Percentiles rank a stretch among this genome's conserved stretches.
Evolutionary conservation across 108 stramenopile genomes (phyloP).

Genomic region (Stephanodiscus minutulus): DNA sequence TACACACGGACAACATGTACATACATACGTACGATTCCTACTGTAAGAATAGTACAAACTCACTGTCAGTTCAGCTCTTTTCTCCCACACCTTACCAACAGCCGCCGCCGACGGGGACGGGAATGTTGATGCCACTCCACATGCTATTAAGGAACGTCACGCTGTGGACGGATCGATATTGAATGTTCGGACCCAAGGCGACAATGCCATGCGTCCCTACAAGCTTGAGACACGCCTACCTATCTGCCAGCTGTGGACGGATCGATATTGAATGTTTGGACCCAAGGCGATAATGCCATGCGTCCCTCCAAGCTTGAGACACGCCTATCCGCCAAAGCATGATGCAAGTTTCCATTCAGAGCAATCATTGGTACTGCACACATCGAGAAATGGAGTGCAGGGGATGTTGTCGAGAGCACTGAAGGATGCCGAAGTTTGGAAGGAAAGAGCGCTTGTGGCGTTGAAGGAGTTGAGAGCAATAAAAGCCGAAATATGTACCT

Average conservation of each 20-base stretch:
- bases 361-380: constrained; percentile 26
- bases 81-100: no score
- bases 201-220: constrained; percentile 53
- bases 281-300: constrained; percentile 67
- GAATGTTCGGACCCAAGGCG: constrained; percentile 69
- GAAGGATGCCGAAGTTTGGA: constrained; percentile 43
- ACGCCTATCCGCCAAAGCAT: constrained; percentile 15
- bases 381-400: constrained; percentile 12
- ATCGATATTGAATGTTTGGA: constrained; percentile 69
- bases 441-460: constrained; percentile 32
- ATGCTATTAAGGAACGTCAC: constrained; percentile 76
- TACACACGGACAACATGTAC: no score
- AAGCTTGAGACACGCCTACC: constrained; percentile 7
- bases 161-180: constrained; percentile 78
- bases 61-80: no score
- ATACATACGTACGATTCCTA: no score
- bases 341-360: constrained; percentile 8
- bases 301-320: constrained; percentile 30
- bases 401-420: constrained; percentile 29
- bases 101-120: no score
- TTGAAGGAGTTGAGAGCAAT: constrained; percentile 40
- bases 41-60: no score
- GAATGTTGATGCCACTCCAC: constrained; percentile 83
- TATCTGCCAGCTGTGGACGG: constrained; percentile 80
- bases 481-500: background rate